These are phyloP conservation scores for Geotrichum phurueaensis DNA, from an alignment of 1,139 yeast genomes.

Conservation along the genomic window DNA sequence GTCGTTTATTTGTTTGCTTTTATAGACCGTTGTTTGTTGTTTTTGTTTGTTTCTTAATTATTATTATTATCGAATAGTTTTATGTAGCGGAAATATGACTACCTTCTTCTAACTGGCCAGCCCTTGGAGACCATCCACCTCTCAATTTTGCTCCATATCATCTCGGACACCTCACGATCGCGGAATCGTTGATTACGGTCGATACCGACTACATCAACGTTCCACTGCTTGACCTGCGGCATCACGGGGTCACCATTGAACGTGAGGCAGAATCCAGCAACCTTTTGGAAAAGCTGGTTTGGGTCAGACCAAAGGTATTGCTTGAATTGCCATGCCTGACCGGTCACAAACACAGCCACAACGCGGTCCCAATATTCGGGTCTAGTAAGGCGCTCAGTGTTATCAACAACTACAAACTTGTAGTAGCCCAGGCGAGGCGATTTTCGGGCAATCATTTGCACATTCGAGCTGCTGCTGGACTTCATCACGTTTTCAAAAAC, in stretches of 20 bases:
- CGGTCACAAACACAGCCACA: conserved; percentile 91
- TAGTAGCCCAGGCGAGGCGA: conserved; percentile 51
- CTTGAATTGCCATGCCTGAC: conserved; percentile 95
- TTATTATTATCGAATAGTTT: background rate
- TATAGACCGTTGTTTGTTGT: background rate
- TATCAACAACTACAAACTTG: conserved; percentile 75
- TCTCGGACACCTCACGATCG: conserved; percentile 80
- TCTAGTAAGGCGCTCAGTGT: conserved; percentile 80
- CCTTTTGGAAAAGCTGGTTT: conserved; percentile 69
- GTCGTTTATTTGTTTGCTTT: conserved; percentile 5
- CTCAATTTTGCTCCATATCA: conserved; percentile 62
- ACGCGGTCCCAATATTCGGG: conserved; percentile 96
- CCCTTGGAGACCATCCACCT: conserved; percentile 36
- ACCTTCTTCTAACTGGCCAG: conserved; percentile 24
- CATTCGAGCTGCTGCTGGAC: conserved; percentile 37
- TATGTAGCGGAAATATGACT: background rate
- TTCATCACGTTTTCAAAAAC: conserved; percentile 55
- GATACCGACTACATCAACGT: conserved; percentile 67
- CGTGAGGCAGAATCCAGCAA: conserved; percentile 73
- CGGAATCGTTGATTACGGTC: conserved; percentile 82
- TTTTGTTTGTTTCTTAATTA: background rate
- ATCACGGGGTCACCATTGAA: conserved; percentile 81
- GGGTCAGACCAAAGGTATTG: conserved; percentile 82
- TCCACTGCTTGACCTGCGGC: conserved; percentile 73
- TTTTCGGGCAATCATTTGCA: conserved; percentile 50